Conservation (phyloP, 1,139 yeast species). For the Diutina sp. region DNA sequence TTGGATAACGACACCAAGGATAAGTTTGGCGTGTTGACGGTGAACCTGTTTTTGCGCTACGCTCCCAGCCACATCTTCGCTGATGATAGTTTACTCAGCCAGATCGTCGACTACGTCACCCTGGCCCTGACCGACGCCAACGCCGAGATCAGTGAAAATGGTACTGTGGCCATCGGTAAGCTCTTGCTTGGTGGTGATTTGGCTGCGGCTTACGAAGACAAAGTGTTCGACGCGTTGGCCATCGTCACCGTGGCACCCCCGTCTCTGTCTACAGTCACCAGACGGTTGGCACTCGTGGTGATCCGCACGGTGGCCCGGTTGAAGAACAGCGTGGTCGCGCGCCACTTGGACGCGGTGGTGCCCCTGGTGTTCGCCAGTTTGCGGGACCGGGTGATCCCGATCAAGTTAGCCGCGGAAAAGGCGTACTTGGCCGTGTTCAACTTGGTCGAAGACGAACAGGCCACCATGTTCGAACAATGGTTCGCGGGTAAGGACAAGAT, state of each 20-base stretch:
- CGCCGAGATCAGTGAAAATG: slow-evolving; percentile 61
- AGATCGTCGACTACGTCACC: slow-evolving; percentile 34
- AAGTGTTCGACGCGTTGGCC: slow-evolving; percentile 38
- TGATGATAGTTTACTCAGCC: slow-evolving; percentile 32
- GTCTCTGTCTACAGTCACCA: slow-evolving; percentile 61
- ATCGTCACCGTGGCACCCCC: slow-evolving; percentile 35
- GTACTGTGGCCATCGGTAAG: slow-evolving; percentile 78
- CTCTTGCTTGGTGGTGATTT: slow-evolving; percentile 28
- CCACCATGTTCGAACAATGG: slow-evolving; percentile 52
- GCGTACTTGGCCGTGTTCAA: slow-evolving; percentile 66
- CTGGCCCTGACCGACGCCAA: slow-evolving; percentile 31
- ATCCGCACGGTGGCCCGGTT: slow-evolving; percentile 62
- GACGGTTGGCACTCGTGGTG: slow-evolving; percentile 69
- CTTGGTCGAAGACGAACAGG: slow-evolving; percentile 59
- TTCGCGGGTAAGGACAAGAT: slow-evolving; percentile 16
- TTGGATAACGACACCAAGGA: slow-evolving; percentile 24
- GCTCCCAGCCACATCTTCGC: slow-evolving; percentile 49
- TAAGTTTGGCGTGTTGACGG: slow-evolving; percentile 55
- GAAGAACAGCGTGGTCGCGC: slow-evolving; percentile 34
- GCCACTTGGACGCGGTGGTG: slow-evolving; percentile 44
- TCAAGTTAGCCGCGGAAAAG: slow-evolving; percentile 90
- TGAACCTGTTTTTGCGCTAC: slow-evolving; percentile 72
- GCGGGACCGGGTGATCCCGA: slow-evolving; percentile 77
- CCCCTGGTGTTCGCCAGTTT: slow-evolving; percentile 75
- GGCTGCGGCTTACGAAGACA: slow-evolving; percentile 4